These are phyloP conservation scores for Mortierella antarctica DNA, from an alignment of 192 early-diverging fungal species.

Conservation along the genomic window DNA sequence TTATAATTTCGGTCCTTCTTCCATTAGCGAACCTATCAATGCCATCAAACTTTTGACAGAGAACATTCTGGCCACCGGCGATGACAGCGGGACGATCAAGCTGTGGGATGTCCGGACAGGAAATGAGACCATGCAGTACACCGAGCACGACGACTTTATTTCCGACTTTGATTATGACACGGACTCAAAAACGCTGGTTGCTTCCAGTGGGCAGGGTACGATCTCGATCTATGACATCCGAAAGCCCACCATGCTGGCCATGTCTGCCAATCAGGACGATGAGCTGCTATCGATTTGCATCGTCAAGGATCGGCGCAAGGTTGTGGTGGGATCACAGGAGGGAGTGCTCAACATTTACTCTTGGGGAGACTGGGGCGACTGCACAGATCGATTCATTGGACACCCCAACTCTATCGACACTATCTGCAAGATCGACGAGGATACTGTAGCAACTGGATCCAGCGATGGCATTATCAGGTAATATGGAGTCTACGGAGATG, in stretches of 20 bases:
- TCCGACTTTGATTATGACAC: slow-evolving; percentile 82
- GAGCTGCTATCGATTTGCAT: slow-evolving; percentile 88
- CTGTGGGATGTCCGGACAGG: slow-evolving; percentile 92
- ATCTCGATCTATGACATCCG: slow-evolving; percentile 93
- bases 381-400: slow-evolving; percentile 92
- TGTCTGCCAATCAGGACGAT: slow-evolving; percentile 96
- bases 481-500: neutral
- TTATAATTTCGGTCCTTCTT: neutral
- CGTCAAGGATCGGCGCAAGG: slow-evolving; percentile 83
- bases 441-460: slow-evolving; percentile 88
- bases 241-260: slow-evolving; percentile 83
- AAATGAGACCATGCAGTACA: slow-evolving; percentile 80
- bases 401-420: slow-evolving; percentile 93
- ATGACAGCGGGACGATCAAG: slow-evolving; percentile 92
- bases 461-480: slow-evolving; percentile 91
- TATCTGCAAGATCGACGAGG: slow-evolving; percentile 85
- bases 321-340: slow-evolving; percentile 90
- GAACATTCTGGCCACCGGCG: slow-evolving; percentile 88
- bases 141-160: slow-evolving; percentile 93
- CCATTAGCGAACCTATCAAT: slow-evolving; percentile 81
- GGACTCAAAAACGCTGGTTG: slow-evolving; percentile 82
- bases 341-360: slow-evolving; percentile 90
- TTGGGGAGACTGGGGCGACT: slow-evolving; percentile 93
- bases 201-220: slow-evolving; percentile 87
- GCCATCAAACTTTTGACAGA: slow-evolving; percentile 76